Evolutionary conservation across 805 yeast genomes (phyloP), one percentile per base, ranked within the genome.

Genomic region (Kurtzmaniella cleridarum): DNA sequence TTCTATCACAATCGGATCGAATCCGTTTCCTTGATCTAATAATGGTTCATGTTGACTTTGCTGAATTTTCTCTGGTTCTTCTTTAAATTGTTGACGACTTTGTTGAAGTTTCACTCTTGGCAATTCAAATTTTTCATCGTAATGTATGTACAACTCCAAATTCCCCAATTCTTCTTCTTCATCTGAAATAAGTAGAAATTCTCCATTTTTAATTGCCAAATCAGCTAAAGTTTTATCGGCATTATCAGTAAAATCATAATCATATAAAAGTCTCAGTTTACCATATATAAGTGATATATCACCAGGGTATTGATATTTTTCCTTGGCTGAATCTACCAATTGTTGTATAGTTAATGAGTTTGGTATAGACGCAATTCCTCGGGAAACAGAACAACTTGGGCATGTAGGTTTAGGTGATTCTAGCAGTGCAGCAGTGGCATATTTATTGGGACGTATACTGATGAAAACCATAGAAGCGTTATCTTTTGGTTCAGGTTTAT

Each of bases 181-280:
- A 59, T 93, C 98, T 34, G 82, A 78, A 13, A 93, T 70, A 1
- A 82, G 73, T 12, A 93, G 30, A 15, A 81, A 67, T 15, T 79
- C 73, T n/a, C 91, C 93, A 36, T 66, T 61, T 5, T 46, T 49
- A 23, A 89, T 63, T 8, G 84, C 83, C 12, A 82, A 57, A 9
- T 66, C 41, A 1, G 74, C 76, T 13, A 93, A 60, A 0, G 69
- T 55, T 27, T 64, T 67, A 0, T 62, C 65, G 10, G 69, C 50
- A 51, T 91, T 81, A 52, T 90, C 98, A 36, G 87, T 95, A 57
- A 86, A 89, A 53, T 91, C 98, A 41, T 71, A 71, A 60, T 93
- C 98, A 49, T 86, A 87, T 7, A 93, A 56, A 43, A 93, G 68
- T 47, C 75, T 73, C 27, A 77, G 74, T 29, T 66, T 61, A 3